Evolutionary conservation across 768 basidiomycete species (phyloP).

Genomic region (Filobasidium wieringae): DNA sequence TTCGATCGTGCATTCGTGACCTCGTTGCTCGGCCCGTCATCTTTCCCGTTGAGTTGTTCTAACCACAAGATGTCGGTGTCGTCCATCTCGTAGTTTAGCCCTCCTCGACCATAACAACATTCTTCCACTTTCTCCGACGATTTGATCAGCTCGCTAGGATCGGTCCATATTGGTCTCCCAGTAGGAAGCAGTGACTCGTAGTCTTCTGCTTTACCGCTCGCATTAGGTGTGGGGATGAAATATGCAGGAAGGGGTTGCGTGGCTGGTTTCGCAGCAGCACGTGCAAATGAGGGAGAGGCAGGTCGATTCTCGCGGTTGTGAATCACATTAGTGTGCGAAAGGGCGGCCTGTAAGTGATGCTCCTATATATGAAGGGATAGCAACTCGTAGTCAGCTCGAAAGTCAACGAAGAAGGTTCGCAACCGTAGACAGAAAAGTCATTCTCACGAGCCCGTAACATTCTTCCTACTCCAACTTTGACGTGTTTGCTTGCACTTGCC

Average conservation of each 20-base stretch:
- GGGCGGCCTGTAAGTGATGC: constrained; percentile 43
- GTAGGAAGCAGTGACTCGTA: constrained; percentile 60
- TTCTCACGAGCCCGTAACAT: too few species aligned
- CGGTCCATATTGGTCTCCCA: constrained; percentile 55
- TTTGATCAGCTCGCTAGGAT: constrained; percentile 64
- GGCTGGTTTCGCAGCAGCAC: constrained; percentile 19
- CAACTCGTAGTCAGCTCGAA: too few species aligned
- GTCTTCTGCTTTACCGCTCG: constrained; percentile 60
- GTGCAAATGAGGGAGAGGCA: constrained; percentile 18
- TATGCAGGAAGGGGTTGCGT: constrained; percentile 37
- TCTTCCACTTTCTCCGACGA: constrained; percentile 74
- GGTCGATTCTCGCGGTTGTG: constrained; percentile 5
- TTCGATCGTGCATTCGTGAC: constrained; percentile 13
- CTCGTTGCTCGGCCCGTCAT: constrained; percentile 58
- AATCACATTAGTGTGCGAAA: constrained; percentile 25
- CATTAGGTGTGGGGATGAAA: constrained; percentile 86
- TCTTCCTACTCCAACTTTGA: too few species aligned
- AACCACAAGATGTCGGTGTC: constrained; percentile 94
- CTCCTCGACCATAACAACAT: constrained; percentile 52
- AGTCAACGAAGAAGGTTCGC: too few species aligned
- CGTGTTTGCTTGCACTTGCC: too few species aligned
- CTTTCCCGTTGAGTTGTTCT: constrained; percentile 60
- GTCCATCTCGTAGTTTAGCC: constrained; percentile 85
- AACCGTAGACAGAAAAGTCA: too few species aligned
- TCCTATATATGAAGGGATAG: constrained; percentile 30